A percentile compares a stretch with the other conserved stretches of the same genome.
Conservation (phyloP, 805 yeast genomes). For the Suhomyces emberorum region DNA sequence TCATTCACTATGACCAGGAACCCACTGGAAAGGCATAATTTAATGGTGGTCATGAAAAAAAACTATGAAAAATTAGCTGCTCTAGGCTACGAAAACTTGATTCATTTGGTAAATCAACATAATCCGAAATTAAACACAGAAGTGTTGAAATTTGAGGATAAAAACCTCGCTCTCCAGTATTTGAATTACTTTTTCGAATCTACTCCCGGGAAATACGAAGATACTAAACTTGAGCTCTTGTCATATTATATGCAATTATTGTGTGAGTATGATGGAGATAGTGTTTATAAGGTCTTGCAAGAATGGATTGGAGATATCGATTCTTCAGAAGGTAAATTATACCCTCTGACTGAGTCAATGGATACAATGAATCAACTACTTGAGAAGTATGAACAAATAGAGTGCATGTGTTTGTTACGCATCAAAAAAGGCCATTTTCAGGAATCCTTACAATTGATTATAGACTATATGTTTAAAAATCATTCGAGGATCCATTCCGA, state of each 20-base stretch:
- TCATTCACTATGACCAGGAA: conserved; percentile 16
- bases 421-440: too few species aligned
- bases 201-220: neutral
- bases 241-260: conserved; percentile 18
- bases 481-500: neutral
- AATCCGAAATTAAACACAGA: conserved; percentile 39
- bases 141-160: conserved; percentile 28
- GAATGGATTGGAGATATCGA: conserved; percentile 5
- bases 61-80: conserved; percentile 23
- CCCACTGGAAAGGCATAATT: conserved; percentile 21
- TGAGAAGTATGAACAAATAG: conserved; percentile 12
- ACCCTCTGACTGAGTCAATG: too few species aligned
- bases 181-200: neutral
- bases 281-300: conserved; percentile 14
- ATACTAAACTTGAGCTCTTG: neutral
- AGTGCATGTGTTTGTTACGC: too few species aligned
- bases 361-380: too few species aligned
- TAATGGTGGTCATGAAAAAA: conserved; percentile 19
- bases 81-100: conserved; percentile 12
- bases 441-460: conserved; percentile 8
- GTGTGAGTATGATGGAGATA: conserved; percentile 15
- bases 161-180: conserved; percentile 3
- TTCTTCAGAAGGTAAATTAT: conserved; percentile 30
- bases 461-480: conserved; percentile 5
- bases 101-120: conserved; percentile 13